These are phyloP conservation scores for Aeschynomene evenia DNA, from an alignment of 306 rosid species.

Conservation along the genomic window DNA sequence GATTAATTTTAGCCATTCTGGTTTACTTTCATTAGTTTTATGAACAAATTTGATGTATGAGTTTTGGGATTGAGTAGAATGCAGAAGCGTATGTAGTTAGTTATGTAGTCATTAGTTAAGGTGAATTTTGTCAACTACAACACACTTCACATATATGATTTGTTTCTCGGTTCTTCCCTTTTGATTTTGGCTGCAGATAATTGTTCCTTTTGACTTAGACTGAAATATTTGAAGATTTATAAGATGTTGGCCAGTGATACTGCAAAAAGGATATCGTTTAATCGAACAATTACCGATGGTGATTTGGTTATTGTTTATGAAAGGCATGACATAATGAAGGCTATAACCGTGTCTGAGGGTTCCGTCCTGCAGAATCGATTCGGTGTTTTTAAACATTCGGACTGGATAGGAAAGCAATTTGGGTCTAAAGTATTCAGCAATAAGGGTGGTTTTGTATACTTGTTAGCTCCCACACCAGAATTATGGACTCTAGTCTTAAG, in stretches of 20 bases:
- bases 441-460: slow-evolving; percentile 76
- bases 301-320: slow-evolving; percentile 81
- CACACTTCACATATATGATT: background rate
- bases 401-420: slow-evolving; percentile 89
- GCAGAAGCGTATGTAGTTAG: background rate
- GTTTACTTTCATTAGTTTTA: slow-evolving; percentile 6
- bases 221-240: slow-evolving; percentile 13
- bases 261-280: slow-evolving; percentile 58
- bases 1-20: background rate
- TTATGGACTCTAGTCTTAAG: slow-evolving; percentile 84
- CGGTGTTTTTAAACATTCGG: slow-evolving; percentile 77
- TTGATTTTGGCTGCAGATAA: background rate
- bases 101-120: background rate
- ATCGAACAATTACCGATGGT: slow-evolving; percentile 49
- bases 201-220: background rate
- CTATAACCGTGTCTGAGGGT: slow-evolving; percentile 57
- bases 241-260: slow-evolving; percentile 63
- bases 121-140: background rate
- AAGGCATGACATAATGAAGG: slow-evolving; percentile 76
- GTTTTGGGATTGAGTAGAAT: background rate
- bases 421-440: slow-evolving; percentile 77
- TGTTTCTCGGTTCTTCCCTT: background rate
- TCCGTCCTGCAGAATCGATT: slow-evolving; percentile 77
- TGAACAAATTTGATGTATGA: background rate
- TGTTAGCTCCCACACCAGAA: slow-evolving; percentile 89